Evolutionary conservation across 257 asterid genomes (phyloP), one percentile per base, ranked within the genome.

Genomic region (Anisodus acutangulus): DNA sequence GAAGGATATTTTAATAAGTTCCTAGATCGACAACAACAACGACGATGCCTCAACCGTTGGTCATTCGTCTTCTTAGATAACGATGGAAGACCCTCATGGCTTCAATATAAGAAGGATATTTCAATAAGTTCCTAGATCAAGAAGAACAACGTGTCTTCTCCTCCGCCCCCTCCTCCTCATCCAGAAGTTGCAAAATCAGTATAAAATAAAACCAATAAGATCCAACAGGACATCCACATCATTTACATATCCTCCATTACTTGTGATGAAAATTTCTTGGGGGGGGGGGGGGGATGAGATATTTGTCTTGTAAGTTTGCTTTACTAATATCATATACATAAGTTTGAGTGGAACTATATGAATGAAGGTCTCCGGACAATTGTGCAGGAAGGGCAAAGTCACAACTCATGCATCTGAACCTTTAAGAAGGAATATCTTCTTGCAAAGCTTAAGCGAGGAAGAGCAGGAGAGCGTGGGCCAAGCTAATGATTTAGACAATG

Each of bases 341-440:
- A 22, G 13, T 49, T 74, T 76, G 81, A 12, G 81, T 76, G 62
- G 81, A 76, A 76, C 45, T 22, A 49, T 76, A 76, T 76, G 81
- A 83, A 86, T 90, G 84, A 92, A 85, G 67, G 80, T 86, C 80
- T 88, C 81, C 86, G 80, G 85, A 82, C 59, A 83, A 85, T 85
- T 86, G 74, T 91, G 94, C 91, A 94, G 99, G 99, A 89, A 87
- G 83, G 99, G 99, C 86, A 88, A 84, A 88, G 89, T 91, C 58
- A 86, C 92, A 88, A 88, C 94, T 82, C 89, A 88, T 64, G 87
- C 88, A 84, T 91, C 95, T 91, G 94, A 92, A 84, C 97, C 97
- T 55, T 41, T 86, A 57, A 88, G 88, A 88, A 92, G 88, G 93
- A 96, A 96, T 88, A 87, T 96, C 85, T 94, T 96, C 94, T 85